Evolutionary conservation across 2,329 filamentous ascomycete genomes (phyloP).

Genomic region (Xylaria arbuscula): DNA sequence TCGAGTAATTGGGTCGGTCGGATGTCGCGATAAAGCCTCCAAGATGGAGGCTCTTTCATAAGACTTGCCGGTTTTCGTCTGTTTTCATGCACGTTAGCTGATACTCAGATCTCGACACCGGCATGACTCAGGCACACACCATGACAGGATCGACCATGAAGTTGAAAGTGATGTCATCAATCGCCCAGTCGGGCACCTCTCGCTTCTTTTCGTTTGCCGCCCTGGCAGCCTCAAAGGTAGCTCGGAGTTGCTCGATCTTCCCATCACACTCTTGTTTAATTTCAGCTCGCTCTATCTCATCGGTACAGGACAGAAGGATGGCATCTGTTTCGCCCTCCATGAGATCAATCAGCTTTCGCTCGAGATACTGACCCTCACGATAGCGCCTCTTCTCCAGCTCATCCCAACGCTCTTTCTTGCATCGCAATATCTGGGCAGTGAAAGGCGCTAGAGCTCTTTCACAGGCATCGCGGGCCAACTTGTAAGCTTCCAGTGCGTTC

Average conservation of each 20-base stretch:
- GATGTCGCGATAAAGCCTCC: constrained; percentile 81
- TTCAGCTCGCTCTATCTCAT: constrained; percentile 57
- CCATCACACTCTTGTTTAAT: constrained; percentile 59
- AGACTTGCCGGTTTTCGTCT: constrained; percentile 86
- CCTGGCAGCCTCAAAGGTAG: constrained; percentile 65
- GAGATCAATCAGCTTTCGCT: constrained; percentile 67
- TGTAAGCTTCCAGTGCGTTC: constrained; percentile 78
- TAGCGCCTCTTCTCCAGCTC: constrained; percentile 72
- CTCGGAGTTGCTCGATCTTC: constrained; percentile 59
- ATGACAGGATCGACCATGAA: constrained; percentile 78
- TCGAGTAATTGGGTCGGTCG: constrained; percentile 85
- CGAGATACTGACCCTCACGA: constrained; percentile 66
- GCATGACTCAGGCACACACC: constrained; percentile 52
- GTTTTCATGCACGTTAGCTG: constrained; percentile 33
- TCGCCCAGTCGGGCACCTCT: constrained; percentile 78
- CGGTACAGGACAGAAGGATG: constrained; percentile 46
- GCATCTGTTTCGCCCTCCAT: constrained; percentile 61
- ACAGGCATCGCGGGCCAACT: constrained; percentile 70
- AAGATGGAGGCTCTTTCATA: constrained; percentile 89
- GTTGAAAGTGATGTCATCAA: constrained; percentile 80
- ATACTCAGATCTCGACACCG: background rate
- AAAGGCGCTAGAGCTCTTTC: constrained; percentile 77
- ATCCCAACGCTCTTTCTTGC: constrained; percentile 90
- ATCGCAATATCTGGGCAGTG: constrained; percentile 77
- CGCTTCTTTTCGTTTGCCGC: constrained; percentile 58